Percentiles rank a stretch among this genome's conserved stretches.
phyloP scores from a whole-genome alignment of 768 basidiomycete genomes.

The Suillus cothurnatus region DNA sequence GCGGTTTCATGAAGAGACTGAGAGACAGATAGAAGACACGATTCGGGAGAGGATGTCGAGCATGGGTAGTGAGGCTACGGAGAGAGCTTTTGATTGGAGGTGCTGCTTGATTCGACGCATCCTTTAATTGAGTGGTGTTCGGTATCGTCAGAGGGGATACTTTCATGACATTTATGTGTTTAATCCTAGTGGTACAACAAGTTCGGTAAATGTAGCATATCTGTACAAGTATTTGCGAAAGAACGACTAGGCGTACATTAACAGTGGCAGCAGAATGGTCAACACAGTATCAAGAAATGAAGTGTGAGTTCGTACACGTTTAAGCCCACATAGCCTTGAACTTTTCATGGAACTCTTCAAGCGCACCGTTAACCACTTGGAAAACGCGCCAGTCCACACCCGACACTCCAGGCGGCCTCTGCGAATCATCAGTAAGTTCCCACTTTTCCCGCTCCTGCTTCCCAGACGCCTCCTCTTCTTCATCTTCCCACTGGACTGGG shows the following conservation, averaged over 20 bases:
- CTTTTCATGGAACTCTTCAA: conserved; percentile 56
- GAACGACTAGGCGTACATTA: too few species aligned
- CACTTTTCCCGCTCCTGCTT: conserved; percentile 5
- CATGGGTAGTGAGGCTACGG: conserved; percentile 45
- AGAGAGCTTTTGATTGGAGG: conserved; percentile 35
- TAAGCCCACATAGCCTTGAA: conserved; percentile 67
- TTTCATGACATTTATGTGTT: too few species aligned
- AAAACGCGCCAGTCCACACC: conserved; percentile 60
- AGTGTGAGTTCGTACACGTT: background rate
- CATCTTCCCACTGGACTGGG: conserved; percentile 26
- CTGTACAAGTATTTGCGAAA: too few species aligned
- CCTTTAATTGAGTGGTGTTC: conserved; percentile 44
- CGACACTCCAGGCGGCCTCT: conserved; percentile 40
- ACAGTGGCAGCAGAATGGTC: too few species aligned
- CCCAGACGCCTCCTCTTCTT: conserved; percentile 15
- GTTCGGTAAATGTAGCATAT: background rate
- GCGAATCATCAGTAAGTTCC: background rate
- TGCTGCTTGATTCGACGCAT: conserved; percentile 35
- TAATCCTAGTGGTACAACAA: too few species aligned
- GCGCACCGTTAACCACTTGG: conserved; percentile 45
- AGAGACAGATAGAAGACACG: too few species aligned
- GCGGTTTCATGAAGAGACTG: too few species aligned
- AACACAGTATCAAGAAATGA: too few species aligned
- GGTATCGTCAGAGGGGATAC: conserved; percentile 34
- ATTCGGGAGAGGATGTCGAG: conserved; percentile 20